phyloP scores from a whole-genome alignment of 2,329 filamentous ascomycete genomes.

The Fusarium sp. region DNA sequence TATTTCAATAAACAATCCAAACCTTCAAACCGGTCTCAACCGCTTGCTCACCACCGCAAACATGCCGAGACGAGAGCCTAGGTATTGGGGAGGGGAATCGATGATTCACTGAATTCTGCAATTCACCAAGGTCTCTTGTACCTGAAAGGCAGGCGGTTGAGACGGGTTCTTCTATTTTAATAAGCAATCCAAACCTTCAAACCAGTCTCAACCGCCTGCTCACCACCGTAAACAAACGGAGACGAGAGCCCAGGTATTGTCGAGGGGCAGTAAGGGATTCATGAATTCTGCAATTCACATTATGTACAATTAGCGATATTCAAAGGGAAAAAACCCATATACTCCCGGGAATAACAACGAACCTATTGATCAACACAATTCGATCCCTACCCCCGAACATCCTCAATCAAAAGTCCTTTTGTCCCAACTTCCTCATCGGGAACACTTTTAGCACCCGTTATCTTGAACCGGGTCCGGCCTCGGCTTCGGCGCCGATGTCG shows the following conservation, averaged over 20 bases:
- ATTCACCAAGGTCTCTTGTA: too few species aligned
- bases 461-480: not conserved
- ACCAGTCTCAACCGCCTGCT: too few species aligned
- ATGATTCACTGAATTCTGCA: too few species aligned
- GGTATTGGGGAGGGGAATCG: conserved; percentile 34
- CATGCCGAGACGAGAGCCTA: conserved; percentile 50
- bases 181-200: too few species aligned
- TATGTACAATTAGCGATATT: not conserved
- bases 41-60: conserved; percentile 40
- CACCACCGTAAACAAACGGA: conserved; percentile 45
- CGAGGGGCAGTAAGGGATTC: conserved; percentile 49
- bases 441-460: conserved; percentile 3
- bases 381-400: not conserved
- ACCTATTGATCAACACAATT: not conserved
- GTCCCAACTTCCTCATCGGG: conserved; percentile 18
- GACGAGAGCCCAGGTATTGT: conserved; percentile 50
- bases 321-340: not conserved
- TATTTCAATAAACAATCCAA: conserved; percentile 56
- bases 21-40: not conserved
- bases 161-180: too few species aligned
- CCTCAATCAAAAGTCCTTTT: conserved; percentile 8
- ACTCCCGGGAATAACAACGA: not conserved
- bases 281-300: not conserved
- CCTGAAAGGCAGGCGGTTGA: too few species aligned
- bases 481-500: conserved; percentile 30